Evolutionary conservation across 176 grass and related monocot genomes (phyloP).

Genomic region (Cenchrus fungigraminus): DNA sequence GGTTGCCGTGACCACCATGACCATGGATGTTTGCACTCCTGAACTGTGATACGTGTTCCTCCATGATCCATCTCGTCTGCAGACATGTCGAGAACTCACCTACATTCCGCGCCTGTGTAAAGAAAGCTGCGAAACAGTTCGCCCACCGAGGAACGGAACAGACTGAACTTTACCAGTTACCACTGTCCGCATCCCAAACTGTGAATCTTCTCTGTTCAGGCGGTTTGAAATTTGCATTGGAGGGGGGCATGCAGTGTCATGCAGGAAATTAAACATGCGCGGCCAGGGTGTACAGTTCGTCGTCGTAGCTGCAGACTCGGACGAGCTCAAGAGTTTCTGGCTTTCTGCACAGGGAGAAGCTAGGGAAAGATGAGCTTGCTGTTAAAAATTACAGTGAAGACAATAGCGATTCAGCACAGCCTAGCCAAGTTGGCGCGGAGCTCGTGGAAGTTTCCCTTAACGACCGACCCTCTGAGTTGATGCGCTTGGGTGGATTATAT

Average conservation of each 20-base stretch:
- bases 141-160: neutral
- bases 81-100: neutral
- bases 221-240: neutral
- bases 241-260: neutral
- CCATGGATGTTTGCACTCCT: neutral
- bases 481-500: neutral
- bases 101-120: neutral
- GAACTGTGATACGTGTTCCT: neutral
- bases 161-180: neutral
- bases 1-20: neutral
- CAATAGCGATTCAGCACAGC: neutral
- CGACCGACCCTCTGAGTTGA: neutral
- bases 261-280: neutral
- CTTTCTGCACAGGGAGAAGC: neutral
- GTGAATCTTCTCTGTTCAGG: neutral
- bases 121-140: neutral
- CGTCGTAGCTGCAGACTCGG: neutral
- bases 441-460: slow-evolving; percentile 24
- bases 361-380: no score
- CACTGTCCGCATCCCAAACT: neutral
- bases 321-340: no score
- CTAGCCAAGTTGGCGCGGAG: neutral
- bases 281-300: neutral
- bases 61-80: neutral
- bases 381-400: neutral